Evolutionary conservation across 768 basidiomycete species (phyloP).

Genomic region (Auriculariales sp.): DNA sequence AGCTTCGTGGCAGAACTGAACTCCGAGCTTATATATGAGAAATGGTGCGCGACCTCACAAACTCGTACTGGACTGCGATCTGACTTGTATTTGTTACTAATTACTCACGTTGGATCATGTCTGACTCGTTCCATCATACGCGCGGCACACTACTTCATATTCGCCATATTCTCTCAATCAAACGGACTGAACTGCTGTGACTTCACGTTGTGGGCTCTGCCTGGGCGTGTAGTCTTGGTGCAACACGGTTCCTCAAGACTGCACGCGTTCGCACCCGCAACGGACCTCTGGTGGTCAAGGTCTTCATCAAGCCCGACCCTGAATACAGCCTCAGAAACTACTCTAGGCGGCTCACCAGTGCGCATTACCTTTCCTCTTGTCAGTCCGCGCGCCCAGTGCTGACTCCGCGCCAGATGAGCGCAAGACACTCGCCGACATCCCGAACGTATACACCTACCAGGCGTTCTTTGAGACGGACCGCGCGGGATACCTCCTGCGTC

Average conservation of each 20-base stretch:
- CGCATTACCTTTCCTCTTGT: slow-evolving; percentile 1
- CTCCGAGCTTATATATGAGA: slow-evolving; percentile 78
- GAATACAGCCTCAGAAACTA: slow-evolving; percentile 62
- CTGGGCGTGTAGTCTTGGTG: slow-evolving; percentile 53
- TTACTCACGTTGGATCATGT: too few species aligned
- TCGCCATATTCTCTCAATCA: neutral
- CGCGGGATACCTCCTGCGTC: slow-evolving; percentile 87
- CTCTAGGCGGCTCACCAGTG: slow-evolving; percentile 62
- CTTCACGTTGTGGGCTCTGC: too few species aligned
- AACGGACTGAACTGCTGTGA: neutral
- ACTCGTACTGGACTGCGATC: too few species aligned
- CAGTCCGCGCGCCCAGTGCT: slow-evolving; percentile 2
- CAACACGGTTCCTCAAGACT: slow-evolving; percentile 60
- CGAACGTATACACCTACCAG: slow-evolving; percentile 83
- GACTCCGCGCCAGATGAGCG: slow-evolving; percentile 48
- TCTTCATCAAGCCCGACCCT: slow-evolving; percentile 91
- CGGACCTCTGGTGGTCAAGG: slow-evolving; percentile 79
- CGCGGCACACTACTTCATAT: too few species aligned
- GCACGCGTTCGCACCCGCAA: slow-evolving; percentile 77
- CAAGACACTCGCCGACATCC: slow-evolving; percentile 68
- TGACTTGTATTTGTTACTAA: too few species aligned
- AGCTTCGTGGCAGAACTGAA: slow-evolving; percentile 84
- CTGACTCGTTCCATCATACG: too few species aligned
- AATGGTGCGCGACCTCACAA: slow-evolving; percentile 43
- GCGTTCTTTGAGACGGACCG: slow-evolving; percentile 87